phyloP scores from a whole-genome alignment of 208 protist genomes.

The Leishmania braziliensis region DNA sequence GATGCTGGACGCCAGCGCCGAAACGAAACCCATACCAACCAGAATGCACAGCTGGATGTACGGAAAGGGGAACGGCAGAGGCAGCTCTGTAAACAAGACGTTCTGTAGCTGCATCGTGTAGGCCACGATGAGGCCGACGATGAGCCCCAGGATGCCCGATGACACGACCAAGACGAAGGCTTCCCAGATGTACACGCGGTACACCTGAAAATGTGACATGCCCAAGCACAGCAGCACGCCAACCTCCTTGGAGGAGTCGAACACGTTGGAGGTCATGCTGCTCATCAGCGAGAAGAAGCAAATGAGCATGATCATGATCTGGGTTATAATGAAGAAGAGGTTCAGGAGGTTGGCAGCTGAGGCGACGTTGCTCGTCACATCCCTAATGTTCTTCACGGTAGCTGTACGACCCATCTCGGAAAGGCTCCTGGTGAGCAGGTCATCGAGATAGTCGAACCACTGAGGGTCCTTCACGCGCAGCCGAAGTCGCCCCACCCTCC shows the following conservation, averaged over 20 bases:
- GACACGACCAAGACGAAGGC: constrained; percentile 94
- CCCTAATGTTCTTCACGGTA: constrained; percentile 16
- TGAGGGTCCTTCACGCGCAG: constrained; percentile 6
- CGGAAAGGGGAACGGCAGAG: constrained; percentile 92
- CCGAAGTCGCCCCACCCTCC: not conserved
- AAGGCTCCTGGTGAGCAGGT: constrained; percentile 11
- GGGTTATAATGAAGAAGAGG: constrained; percentile 92
- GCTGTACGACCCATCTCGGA: constrained; percentile 1
- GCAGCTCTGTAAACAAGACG: constrained; percentile 89
- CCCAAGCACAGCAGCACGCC: constrained; percentile 93
- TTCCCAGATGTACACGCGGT: constrained; percentile 95
- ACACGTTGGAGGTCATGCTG: constrained; percentile 93
- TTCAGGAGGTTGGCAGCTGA: constrained; percentile 74
- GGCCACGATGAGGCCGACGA: constrained; percentile 86
- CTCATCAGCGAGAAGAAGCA: constrained; percentile 96
- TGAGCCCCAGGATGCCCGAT: constrained; percentile 87
- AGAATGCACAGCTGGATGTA: constrained; percentile 70
- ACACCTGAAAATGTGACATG: constrained; percentile 67
- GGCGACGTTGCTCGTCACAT: constrained; percentile 27
- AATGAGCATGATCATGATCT: constrained; percentile 89
- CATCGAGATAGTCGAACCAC: not conserved
- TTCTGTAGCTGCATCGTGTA: constrained; percentile 94
- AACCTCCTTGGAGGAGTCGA: constrained; percentile 96
- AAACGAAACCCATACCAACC: constrained; percentile 46
- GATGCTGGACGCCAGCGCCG: constrained; percentile 56